Percentiles rank a stretch among this genome's conserved stretches.
Evolutionary conservation across 192 early-diverging fungal species (phyloP).

Genomic region (Physocladia obscura): DNA sequence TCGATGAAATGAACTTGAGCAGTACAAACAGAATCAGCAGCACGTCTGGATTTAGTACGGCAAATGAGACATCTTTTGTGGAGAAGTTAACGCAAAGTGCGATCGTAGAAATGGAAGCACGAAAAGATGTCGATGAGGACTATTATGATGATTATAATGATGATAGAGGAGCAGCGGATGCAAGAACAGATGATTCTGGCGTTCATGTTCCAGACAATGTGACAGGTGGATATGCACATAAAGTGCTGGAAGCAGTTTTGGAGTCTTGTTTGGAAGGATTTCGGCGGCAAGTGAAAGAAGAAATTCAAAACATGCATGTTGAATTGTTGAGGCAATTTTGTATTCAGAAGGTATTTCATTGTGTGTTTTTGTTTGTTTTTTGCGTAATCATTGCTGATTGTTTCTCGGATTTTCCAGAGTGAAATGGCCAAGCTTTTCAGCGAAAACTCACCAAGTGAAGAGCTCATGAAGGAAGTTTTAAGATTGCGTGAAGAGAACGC

Average conservation of each 20-base stretch:
- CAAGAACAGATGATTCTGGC: background rate
- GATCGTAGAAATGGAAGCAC: background rate
- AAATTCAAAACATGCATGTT: conserved; percentile 73
- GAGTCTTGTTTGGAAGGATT: conserved; percentile 63
- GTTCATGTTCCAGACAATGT: background rate
- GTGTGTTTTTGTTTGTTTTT: background rate
- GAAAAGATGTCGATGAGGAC: background rate
- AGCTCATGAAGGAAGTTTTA: conserved; percentile 56
- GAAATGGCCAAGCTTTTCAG: conserved; percentile 59
- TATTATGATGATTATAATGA: too few relatives aligned
- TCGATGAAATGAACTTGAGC: too few relatives aligned
- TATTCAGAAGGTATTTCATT: conserved; percentile 57
- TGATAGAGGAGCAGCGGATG: background rate
- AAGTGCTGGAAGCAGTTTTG: conserved; percentile 59
- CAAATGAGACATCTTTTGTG: too few relatives aligned
- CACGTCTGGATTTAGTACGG: too few relatives aligned
- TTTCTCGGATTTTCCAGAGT: conserved; percentile 30
- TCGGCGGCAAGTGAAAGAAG: conserved; percentile 49
- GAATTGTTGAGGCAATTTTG: conserved; percentile 69
- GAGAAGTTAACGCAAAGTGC: too few relatives aligned
- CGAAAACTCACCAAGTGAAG: conserved; percentile 47
- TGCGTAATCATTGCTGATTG: background rate
- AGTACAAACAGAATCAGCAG: too few relatives aligned
- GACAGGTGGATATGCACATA: conserved; percentile 29
- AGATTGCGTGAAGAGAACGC: conserved; percentile 60